Evolutionary conservation across 345 rosid species (phyloP).

Genomic region (Citrus unshiu): DNA sequence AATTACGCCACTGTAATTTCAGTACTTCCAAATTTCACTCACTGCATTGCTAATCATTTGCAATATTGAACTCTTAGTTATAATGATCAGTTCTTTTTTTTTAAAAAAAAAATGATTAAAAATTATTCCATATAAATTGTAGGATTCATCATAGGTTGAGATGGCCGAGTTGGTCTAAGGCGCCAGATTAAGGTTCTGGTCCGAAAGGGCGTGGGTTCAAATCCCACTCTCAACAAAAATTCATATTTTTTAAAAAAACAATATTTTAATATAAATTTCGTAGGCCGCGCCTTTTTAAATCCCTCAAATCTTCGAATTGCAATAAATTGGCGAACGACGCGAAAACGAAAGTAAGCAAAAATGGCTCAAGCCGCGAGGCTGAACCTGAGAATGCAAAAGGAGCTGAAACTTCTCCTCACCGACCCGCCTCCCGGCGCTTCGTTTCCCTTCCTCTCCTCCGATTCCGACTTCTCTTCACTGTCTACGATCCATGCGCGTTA

Average conservation of each 20-base stretch:
- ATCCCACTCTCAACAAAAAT: conserved; percentile 10
- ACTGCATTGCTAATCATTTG: too few species aligned
- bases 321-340: neutral
- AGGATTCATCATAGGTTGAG: conserved; percentile 34
- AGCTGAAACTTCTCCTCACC: conserved; percentile 71
- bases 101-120: too few species aligned
- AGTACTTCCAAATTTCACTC: neutral
- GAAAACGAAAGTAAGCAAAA: neutral
- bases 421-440: conserved; percentile 76
- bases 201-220: conserved; percentile 99
- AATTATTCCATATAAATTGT: accelerated
- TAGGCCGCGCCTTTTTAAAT: neutral
- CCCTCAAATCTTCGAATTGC: neutral
- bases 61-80: too few species aligned
- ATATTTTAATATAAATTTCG: neutral
- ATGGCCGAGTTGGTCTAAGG: conserved; percentile 99
- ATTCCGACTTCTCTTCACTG: conserved; percentile 40
- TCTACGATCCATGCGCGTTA: conserved; percentile 69
- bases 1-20: too few species aligned
- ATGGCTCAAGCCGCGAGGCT: conserved; percentile 90
- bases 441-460: conserved; percentile 56
- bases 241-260: too few species aligned
- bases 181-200: conserved; percentile 99
- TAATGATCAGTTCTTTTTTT: too few species aligned
- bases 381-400: conserved; percentile 73